Conservation (phyloP, 2,329 filamentous ascomycete genomes). For the Botrytis paeoniae region DNA sequence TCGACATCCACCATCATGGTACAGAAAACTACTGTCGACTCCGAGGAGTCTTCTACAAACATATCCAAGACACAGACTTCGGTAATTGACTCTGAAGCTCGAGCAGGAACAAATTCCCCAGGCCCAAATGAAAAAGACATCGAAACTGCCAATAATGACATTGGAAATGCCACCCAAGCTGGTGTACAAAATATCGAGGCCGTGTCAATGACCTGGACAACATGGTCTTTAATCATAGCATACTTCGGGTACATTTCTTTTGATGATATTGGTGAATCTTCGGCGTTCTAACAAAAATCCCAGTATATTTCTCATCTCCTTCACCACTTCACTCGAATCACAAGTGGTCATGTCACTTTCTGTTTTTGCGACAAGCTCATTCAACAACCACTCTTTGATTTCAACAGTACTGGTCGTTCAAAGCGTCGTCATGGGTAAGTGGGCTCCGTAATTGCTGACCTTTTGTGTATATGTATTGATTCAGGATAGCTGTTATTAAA, state of each 20-base stretch:
- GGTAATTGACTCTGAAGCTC: neutral
- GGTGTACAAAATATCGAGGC: conserved; percentile 31
- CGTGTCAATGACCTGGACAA: conserved; percentile 29
- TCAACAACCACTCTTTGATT: conserved; percentile 49
- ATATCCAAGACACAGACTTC: neutral
- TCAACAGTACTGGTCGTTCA: conserved; percentile 24
- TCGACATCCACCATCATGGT: neutral
- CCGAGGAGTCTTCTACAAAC: neutral
- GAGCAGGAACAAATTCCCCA: neutral
- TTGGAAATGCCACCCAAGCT: conserved; percentile 12
- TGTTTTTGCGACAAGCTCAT: conserved; percentile 45
- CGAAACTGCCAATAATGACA: neutral
- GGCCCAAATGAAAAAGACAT: neutral
- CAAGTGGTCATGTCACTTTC: conserved; percentile 42
- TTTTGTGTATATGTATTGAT: conserved; percentile 41
- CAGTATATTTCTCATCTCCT: conserved; percentile 42
- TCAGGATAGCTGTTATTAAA: conserved; percentile 51
- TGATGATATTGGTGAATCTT: neutral
- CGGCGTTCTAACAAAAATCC: conserved; percentile 40
- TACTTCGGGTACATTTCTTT: conserved; percentile 24
- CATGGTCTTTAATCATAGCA: conserved; percentile 28
- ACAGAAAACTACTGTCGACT: neutral
- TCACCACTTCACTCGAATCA: conserved; percentile 17
- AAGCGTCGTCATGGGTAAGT: conserved; percentile 14
- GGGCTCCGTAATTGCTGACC: conserved; percentile 31